These are phyloP conservation scores for Penicillium sp. DNA, from an alignment of 2,329 filamentous ascomycete species.

Conservation along the genomic window DNA sequence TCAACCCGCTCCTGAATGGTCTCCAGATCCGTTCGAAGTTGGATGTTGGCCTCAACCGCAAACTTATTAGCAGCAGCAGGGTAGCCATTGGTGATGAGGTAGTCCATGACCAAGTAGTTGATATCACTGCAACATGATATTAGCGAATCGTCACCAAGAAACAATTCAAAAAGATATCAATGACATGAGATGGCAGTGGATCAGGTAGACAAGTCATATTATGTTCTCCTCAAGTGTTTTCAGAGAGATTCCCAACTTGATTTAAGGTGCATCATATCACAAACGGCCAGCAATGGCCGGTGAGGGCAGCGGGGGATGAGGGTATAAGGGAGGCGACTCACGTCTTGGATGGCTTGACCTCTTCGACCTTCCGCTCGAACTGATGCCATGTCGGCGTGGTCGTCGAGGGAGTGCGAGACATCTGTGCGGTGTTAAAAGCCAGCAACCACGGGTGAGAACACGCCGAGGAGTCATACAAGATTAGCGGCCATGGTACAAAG, in stretches of 20 bases:
- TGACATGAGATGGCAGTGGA: constrained; percentile 22
- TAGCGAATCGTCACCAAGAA: constrained; percentile 21
- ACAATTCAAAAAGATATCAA: constrained; percentile 1
- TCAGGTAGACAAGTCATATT: constrained; percentile 74
- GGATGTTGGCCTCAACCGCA: constrained; percentile 85
- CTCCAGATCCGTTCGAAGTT: constrained; percentile 64
- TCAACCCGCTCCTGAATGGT: constrained; percentile 73
- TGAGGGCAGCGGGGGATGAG: constrained; percentile 13
- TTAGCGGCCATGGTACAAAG: constrained; percentile 38
- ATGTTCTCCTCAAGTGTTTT: constrained; percentile 86
- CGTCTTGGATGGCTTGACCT: constrained; percentile 85
- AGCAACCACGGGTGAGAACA: constrained; percentile 30
- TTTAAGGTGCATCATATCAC: constrained; percentile 71
- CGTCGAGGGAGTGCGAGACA: constrained; percentile 67
- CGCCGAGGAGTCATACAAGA: constrained; percentile 39
- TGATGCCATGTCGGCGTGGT: constrained; percentile 65
- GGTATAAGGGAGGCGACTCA: constrained; percentile 49
- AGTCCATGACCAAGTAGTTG: constrained; percentile 92
- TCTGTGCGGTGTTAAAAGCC: constrained; percentile 47
- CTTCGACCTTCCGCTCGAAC: constrained; percentile 77
- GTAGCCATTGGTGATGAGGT: constrained; percentile 93
- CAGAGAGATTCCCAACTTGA: constrained; percentile 99
- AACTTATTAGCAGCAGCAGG: constrained; percentile 89
- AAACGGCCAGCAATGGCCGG: constrained; percentile 16
- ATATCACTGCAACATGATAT: constrained; percentile 65